These are phyloP conservation scores for Fusarium nodosum DNA, from an alignment of 2,329 filamentous ascomycete genomes.

Conservation along the genomic window DNA sequence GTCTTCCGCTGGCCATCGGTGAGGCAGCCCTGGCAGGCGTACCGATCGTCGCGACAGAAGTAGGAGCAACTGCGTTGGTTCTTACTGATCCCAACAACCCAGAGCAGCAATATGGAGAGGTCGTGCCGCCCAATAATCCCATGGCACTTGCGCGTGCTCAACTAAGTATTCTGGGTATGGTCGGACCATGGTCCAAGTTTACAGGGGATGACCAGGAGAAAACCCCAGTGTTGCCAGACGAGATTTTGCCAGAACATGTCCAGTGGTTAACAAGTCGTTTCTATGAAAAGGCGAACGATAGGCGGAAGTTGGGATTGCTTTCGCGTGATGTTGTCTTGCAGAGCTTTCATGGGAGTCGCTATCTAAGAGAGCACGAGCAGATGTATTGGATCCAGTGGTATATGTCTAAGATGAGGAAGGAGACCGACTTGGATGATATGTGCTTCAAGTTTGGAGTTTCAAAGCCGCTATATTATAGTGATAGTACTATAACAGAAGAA, in stretches of 20 bases:
- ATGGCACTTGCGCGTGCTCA: slow-evolving; percentile 39
- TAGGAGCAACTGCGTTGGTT: slow-evolving; percentile 38
- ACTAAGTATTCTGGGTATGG: slow-evolving; percentile 38
- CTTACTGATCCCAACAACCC: slow-evolving; percentile 38
- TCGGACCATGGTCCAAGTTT: slow-evolving; percentile 39
- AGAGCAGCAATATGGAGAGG: slow-evolving; percentile 39
- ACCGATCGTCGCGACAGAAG: slow-evolving; percentile 41
- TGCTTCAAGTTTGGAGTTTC: slow-evolving; percentile 1
- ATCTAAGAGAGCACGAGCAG: slow-evolving; percentile 40
- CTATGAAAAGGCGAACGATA: slow-evolving; percentile 27
- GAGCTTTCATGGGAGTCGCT: slow-evolving; percentile 40
- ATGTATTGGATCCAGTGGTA: slow-evolving; percentile 46
- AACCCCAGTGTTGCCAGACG: slow-evolving; percentile 21
- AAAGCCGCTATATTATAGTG: neutral
- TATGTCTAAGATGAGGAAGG: slow-evolving; percentile 11
- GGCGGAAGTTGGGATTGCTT: slow-evolving; percentile 32
- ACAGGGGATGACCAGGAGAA: slow-evolving; percentile 18
- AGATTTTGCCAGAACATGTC: slow-evolving; percentile 31
- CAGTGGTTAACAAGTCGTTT: slow-evolving; percentile 35
- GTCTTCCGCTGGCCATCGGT: slow-evolving; percentile 39
- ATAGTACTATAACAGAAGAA: too few species aligned
- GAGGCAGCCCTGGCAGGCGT: slow-evolving; percentile 39
- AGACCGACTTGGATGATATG: neutral
- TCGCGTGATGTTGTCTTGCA: slow-evolving; percentile 36
- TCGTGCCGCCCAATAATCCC: slow-evolving; percentile 39